Percentiles rank a stretch among this genome's conserved stretches.
phyloP scores from a whole-genome alignment of 148 eudicot genomes.

The Silene latifolia region DNA sequence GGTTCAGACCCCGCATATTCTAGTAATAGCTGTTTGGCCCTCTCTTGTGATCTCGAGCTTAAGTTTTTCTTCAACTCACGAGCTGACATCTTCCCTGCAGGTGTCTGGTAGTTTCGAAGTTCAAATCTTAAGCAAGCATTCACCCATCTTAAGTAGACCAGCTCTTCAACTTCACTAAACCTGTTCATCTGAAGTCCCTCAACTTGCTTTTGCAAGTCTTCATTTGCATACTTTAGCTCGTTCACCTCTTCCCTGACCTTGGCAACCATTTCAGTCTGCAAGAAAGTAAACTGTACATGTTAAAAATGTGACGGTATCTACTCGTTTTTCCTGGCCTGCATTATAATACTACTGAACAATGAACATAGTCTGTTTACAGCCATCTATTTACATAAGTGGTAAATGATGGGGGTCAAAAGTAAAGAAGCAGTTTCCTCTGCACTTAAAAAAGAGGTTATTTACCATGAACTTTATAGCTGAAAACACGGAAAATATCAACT shows the following conservation, averaged over 20 bases:
- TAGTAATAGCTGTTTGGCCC: conserved; percentile 85
- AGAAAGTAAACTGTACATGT: neutral
- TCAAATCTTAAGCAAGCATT: conserved; percentile 92
- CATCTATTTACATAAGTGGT: no score
- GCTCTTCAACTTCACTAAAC: conserved; percentile 96
- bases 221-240: conserved; percentile 62
- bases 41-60: conserved; percentile 91
- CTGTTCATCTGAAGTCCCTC: conserved; percentile 99
- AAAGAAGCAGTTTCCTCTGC: neutral
- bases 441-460: neutral
- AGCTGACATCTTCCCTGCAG: conserved; percentile 74
- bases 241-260: conserved; percentile 81
- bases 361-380: no score
- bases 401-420: no score
- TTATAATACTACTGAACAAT: no score
- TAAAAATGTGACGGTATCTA: neutral
- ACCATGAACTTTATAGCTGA: no score
- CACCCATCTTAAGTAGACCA: conserved; percentile 97
- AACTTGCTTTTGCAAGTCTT: conserved; percentile 87
- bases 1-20: conserved; percentile 98
- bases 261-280: conserved; percentile 96
- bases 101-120: conserved; percentile 77
- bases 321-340: neutral
- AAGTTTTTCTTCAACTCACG: conserved; percentile 83
- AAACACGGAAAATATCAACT: no score